A percentile compares a stretch with the other conserved stretches of the same genome.
phyloP scores from a whole-genome alignment of 1,284 basidiomycete species.

The Coniferiporia weirii region DNA sequence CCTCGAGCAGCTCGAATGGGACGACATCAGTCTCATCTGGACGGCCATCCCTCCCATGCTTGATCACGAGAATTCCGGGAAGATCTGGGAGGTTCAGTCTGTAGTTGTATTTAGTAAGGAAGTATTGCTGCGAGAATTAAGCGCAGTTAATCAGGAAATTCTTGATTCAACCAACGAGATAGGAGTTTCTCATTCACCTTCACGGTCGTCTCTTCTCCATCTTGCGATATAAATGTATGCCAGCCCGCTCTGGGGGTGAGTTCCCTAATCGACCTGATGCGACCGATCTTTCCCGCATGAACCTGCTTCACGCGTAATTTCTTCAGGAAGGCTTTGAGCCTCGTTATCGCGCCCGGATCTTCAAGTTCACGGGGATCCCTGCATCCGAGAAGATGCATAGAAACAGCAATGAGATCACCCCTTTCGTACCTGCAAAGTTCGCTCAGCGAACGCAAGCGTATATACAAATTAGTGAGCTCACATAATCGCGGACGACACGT shows the following conservation, averaged over 20 bases:
- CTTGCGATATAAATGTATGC: slow-evolving; percentile 28
- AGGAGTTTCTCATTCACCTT: slow-evolving; percentile 9
- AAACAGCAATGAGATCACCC: neutral
- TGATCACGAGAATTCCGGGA: slow-evolving; percentile 20
- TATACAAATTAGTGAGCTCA: neutral
- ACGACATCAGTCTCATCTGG: slow-evolving; percentile 19
- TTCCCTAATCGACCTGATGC: slow-evolving; percentile 26
- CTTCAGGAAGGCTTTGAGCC: slow-evolving; percentile 2
- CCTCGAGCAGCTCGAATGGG: slow-evolving; percentile 26
- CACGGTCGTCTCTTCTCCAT: slow-evolving; percentile 28
- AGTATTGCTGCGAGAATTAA: slow-evolving; percentile 28
- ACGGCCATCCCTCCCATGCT: slow-evolving; percentile 10
- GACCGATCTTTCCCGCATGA: slow-evolving; percentile 6
- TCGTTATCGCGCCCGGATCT: neutral
- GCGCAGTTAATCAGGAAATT: neutral
- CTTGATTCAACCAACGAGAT: neutral
- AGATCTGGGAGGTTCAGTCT: slow-evolving; percentile 19
- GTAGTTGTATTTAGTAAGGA: slow-evolving; percentile 21
- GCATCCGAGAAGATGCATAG: neutral
- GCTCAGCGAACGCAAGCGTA: neutral
- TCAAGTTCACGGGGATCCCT: neutral
- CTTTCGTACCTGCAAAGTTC: slow-evolving; percentile 7
- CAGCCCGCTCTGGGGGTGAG: slow-evolving; percentile 29
- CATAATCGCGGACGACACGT: slow-evolving; percentile 9
- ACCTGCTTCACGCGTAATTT: slow-evolving; percentile 9